Evolutionary conservation across 2,329 filamentous ascomycete species (phyloP).

Genomic region (Scolecobasidium constrictum): DNA sequence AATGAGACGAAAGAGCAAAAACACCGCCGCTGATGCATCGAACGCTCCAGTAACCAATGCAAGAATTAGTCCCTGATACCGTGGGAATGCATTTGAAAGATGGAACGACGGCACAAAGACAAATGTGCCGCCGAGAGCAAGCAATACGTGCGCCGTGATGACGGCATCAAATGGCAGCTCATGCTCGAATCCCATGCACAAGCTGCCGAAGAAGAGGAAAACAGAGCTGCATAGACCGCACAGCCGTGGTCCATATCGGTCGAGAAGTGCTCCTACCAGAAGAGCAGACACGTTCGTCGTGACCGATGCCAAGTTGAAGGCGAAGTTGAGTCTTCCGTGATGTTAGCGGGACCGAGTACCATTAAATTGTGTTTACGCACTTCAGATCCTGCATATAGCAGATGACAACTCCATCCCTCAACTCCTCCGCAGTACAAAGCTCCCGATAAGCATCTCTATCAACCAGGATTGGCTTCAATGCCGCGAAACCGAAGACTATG

Average conservation of each 20-base stretch:
- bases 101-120: conserved; percentile 78
- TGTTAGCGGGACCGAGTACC: no score
- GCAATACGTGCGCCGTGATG: conserved; percentile 61
- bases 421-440: conserved; percentile 23
- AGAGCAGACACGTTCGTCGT: conserved; percentile 27
- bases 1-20: conserved; percentile 61
- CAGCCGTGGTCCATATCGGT: conserved; percentile 24
- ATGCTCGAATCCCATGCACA: conserved; percentile 26
- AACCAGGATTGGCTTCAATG: conserved; percentile 28
- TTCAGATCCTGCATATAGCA: conserved; percentile 27
- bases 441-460: conserved; percentile 26
- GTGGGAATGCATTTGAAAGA: conserved; percentile 72
- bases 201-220: conserved; percentile 22
- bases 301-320: conserved; percentile 21
- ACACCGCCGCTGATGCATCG: conserved; percentile 70
- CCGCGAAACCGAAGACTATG: conserved; percentile 30
- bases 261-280: conserved; percentile 24
- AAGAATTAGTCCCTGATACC: conserved; percentile 65
- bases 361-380: no score
- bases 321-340: conserved; percentile 8
- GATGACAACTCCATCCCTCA: conserved; percentile 21
- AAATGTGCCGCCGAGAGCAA: conserved; percentile 70
- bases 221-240: conserved; percentile 22
- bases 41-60: conserved; percentile 73
- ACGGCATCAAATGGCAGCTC: conserved; percentile 34